phyloP scores from a whole-genome alignment of 371 early-diverging fungal genomes.

The Mortierella sp. region DNA sequence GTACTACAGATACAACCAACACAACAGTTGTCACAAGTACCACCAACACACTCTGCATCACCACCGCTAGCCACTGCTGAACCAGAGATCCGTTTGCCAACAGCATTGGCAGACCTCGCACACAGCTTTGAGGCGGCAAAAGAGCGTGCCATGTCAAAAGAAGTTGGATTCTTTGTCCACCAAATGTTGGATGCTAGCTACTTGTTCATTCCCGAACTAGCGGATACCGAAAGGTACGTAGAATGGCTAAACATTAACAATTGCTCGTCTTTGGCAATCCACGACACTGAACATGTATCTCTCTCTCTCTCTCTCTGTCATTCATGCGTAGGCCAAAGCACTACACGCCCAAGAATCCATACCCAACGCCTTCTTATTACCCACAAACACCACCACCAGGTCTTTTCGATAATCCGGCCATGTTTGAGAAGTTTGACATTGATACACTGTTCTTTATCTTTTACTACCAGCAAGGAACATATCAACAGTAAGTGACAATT shows the following conservation, averaged over 20 bases:
- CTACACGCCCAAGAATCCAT: conserved; percentile 82
- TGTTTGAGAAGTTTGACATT: conserved; percentile 93
- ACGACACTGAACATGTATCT: not conserved
- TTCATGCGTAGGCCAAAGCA: conserved; percentile 62
- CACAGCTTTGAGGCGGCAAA: conserved; percentile 80
- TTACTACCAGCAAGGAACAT: conserved; percentile 97
- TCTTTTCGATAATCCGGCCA: conserved; percentile 82
- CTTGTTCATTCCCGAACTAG: conserved; percentile 77
- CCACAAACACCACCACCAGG: conserved; percentile 86
- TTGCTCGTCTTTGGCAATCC: too few species aligned
- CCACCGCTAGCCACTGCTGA: conserved; percentile 23
- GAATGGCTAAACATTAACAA: too few species aligned
- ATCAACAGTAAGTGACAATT: conserved; percentile 93
- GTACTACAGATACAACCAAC: too few species aligned
- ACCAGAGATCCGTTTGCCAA: conserved; percentile 71
- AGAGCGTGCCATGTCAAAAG: conserved; percentile 53
- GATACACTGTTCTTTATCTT: conserved; percentile 99
- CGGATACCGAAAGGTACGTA: conserved; percentile 83
- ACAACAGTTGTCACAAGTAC: too few species aligned
- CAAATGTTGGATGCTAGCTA: conserved; percentile 84
- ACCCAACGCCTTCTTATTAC: conserved; percentile 87
- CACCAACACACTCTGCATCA: not conserved
- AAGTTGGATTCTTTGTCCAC: conserved; percentile 46
- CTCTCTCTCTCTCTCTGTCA: not conserved
- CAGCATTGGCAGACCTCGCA: conserved; percentile 81